A percentile compares a stretch with the other conserved stretches of the same genome.
These are phyloP conservation scores for Nothophoma quercina DNA, from an alignment of 2,329 filamentous ascomycete genomes.

Conservation along the genomic window DNA sequence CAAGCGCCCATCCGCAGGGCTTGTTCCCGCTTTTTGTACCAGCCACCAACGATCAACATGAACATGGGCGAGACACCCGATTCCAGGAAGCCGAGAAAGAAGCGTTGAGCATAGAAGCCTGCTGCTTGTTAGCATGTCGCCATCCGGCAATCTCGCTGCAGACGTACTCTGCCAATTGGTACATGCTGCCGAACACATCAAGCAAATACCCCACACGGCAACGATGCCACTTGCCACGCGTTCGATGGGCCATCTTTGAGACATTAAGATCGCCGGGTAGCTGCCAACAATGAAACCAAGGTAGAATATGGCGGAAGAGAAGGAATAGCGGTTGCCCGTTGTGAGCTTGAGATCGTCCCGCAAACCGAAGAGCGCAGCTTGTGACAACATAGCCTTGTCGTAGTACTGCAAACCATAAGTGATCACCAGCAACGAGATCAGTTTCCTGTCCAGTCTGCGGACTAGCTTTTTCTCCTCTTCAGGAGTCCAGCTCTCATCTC, in stretches of 20 bases:
- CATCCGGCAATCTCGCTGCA: background rate
- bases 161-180: slow-evolving; percentile 54
- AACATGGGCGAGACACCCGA: slow-evolving; percentile 62
- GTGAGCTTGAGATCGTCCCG: slow-evolving; percentile 44
- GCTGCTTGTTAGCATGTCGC: background rate
- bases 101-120: slow-evolving; percentile 59
- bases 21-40: slow-evolving; percentile 66
- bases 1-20: slow-evolving; percentile 68
- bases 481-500: slow-evolving; percentile 54
- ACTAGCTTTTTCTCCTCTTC: slow-evolving; percentile 49
- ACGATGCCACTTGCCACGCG: slow-evolving; percentile 54
- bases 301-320: slow-evolving; percentile 55
- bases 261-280: slow-evolving; percentile 55
- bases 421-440: slow-evolving; percentile 33
- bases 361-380: slow-evolving; percentile 53
- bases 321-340: slow-evolving; percentile 54
- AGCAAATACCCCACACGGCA: slow-evolving; percentile 56
- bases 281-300: slow-evolving; percentile 58
- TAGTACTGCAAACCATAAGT: slow-evolving; percentile 44
- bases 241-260: slow-evolving; percentile 58
- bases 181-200: slow-evolving; percentile 36
- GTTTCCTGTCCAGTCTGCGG: slow-evolving; percentile 33
- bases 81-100: slow-evolving; percentile 64
- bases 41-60: slow-evolving; percentile 51
- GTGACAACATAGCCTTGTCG: slow-evolving; percentile 59